These are phyloP conservation scores for Erysimum cheiri DNA, from an alignment of 441 rosid species.

Conservation along the genomic window DNA sequence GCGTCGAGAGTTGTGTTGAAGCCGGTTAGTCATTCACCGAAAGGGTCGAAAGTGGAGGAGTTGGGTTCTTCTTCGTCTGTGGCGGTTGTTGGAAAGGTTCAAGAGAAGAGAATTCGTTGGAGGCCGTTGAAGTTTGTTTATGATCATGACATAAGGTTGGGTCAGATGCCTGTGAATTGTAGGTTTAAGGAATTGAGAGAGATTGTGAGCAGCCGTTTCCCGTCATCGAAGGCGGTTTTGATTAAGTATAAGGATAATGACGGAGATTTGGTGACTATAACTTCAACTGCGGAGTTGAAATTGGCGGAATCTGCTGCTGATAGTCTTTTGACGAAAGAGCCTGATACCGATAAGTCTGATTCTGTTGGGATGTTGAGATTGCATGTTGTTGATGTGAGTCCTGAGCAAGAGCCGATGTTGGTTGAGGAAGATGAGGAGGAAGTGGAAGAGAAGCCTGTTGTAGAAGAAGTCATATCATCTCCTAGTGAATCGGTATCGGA, in stretches of 20 bases:
- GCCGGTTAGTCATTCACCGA: constrained; percentile 59
- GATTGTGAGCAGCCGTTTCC: constrained; percentile 74
- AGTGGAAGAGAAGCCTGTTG: constrained; percentile 60
- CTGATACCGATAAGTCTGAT: constrained; percentile 56
- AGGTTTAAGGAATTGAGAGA: constrained; percentile 79
- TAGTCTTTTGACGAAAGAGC: constrained; percentile 54
- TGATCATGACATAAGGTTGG: constrained; percentile 86
- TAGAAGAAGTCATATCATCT: constrained; percentile 61
- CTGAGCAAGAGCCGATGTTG: constrained; percentile 85
- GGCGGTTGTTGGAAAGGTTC: constrained; percentile 25
- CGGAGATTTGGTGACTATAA: constrained; percentile 92
- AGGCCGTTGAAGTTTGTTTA: constrained; percentile 90
- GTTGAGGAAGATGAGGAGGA: constrained; percentile 65
- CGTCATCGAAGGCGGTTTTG: constrained; percentile 82
- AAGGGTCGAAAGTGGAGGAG: constrained; percentile 34
- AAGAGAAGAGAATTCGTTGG: constrained; percentile 52
- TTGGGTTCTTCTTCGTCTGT: constrained; percentile 41
- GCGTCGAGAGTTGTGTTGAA: constrained; percentile 60
- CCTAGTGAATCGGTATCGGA: constrained; percentile 57
- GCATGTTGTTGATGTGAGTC: constrained; percentile 83
- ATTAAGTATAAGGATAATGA: constrained; percentile 84
- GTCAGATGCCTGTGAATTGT: constrained; percentile 86
- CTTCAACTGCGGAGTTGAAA: constrained; percentile 75
- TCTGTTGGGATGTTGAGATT: constrained; percentile 74
- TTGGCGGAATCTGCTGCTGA: constrained; percentile 76